These are phyloP conservation scores for Aspergillus saccharolyticus DNA, from an alignment of 495 filamentous ascomycete genomes.

Conservation along the genomic window DNA sequence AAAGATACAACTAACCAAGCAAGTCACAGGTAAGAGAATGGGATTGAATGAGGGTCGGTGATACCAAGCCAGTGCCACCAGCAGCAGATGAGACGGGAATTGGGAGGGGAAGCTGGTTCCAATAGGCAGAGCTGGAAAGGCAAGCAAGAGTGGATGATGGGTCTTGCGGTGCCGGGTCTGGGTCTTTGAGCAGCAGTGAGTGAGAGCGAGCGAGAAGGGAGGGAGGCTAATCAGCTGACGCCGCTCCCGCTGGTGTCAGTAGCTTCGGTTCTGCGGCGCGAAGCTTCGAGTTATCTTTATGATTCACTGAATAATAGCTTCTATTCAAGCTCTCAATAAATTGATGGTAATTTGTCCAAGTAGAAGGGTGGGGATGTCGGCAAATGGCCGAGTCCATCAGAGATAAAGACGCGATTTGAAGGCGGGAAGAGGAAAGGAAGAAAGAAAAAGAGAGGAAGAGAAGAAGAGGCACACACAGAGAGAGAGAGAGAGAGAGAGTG, in stretches of 20 bases:
- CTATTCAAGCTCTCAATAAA: not conserved
- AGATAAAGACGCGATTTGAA: not conserved
- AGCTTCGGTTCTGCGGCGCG: constrained; percentile 6
- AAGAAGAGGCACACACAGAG: constrained; percentile 6
- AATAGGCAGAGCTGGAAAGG: constrained; percentile 14
- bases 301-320: too few relatives aligned
- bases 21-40: constrained; percentile 1
- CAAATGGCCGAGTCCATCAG: not conserved
- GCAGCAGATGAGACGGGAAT: constrained; percentile 8
- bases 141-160: constrained; percentile 21
- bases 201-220: not conserved
- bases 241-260: constrained; percentile 11
- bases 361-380: not conserved
- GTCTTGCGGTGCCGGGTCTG: constrained; percentile 16
- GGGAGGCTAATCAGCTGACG: constrained; percentile 24
- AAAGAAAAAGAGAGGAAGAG: constrained; percentile 9
- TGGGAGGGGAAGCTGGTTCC: constrained; percentile 8
- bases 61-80: constrained; percentile 17
- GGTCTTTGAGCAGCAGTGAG: constrained; percentile 5
- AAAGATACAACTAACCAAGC: constrained; percentile 8
- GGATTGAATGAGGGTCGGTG: constrained; percentile 7
- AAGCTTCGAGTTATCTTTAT: not conserved
- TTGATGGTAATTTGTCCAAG: not conserved
- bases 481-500: constrained; percentile 2
- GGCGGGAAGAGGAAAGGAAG: constrained; percentile 6